A percentile compares a stretch with the other conserved stretches of the same genome.
These are phyloP conservation scores for Protoeuglena noctilucae DNA, from an alignment of 139 green algal genomes.

Conservation along the genomic window DNA sequence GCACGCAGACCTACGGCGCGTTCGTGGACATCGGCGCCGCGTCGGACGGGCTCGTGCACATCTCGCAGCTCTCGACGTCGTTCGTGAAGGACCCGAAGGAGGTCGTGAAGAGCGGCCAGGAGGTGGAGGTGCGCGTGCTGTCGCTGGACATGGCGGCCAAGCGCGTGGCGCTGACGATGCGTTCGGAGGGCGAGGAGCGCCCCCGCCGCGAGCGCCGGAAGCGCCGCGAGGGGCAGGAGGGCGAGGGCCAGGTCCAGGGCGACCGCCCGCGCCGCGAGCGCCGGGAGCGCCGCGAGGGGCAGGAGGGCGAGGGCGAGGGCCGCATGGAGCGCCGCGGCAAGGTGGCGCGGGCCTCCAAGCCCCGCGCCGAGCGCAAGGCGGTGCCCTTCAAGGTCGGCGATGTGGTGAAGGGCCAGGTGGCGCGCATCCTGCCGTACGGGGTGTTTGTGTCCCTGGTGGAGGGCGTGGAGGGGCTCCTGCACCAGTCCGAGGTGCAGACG, in stretches of 20 bases:
- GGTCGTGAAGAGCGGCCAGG: constrained; percentile 23
- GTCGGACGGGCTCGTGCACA: constrained; percentile 82
- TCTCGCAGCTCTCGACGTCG: constrained; percentile 62
- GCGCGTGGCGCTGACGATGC: constrained; percentile 33
- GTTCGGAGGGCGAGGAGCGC: constrained; percentile 7
- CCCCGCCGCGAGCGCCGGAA: background rate
- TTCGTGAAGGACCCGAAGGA: constrained; percentile 36
- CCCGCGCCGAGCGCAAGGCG: background rate
- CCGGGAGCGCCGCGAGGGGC: background rate
- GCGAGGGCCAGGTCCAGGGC: background rate
- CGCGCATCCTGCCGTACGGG: constrained; percentile 29
- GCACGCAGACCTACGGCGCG: constrained; percentile 50
- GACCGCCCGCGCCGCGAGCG: constrained; percentile 1
- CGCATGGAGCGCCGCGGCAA: background rate
- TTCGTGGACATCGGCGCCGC: constrained; percentile 82
- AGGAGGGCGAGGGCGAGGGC: background rate
- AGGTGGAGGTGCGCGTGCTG: constrained; percentile 28
- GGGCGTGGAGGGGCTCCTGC: constrained; percentile 45
- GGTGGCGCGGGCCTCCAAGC: background rate
- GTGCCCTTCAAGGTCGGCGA: constrained; percentile 24
- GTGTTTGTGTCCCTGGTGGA: constrained; percentile 48
- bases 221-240: background rate
- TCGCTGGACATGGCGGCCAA: constrained; percentile 22
- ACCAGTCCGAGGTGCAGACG: constrained; percentile 34
- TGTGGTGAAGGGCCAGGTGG: constrained; percentile 33